Evolutionary conservation across 257 asterid genomes (phyloP), one percentile per base, ranked within the genome.

Genomic region (Anisodus tanguticus): DNA sequence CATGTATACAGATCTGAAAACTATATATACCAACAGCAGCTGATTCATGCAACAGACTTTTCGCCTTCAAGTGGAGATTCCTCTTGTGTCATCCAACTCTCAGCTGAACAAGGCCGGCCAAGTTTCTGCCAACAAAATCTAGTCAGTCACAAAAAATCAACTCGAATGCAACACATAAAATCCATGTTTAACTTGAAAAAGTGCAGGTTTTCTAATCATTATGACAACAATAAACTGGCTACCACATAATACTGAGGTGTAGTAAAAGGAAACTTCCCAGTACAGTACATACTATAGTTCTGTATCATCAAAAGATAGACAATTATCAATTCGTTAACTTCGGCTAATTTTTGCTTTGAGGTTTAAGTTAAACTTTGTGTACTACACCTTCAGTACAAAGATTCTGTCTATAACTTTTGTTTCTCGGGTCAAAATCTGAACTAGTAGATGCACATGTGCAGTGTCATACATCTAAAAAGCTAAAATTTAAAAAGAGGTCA

Each of bases 41-140:
- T 39, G 15, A 72, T 9, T 72, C 80, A 72, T 19, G 43, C 60
- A 47, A 11, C 43, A 10, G 80, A 72, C 41, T 72, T 72, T 19
- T 72, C 80, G 6, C 80, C 60, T 47, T 76, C 84, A 63, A 71
- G 41, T 8, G 41, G 35, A 77, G 53, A 80, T 45, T 47, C 60
- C 69, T 83, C 70, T 76, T 16, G 55, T 82, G 59, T 81, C 79
- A 35, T 70, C 89, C 35, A 86, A 55, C 66, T 84, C 91, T 85
- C 87, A 3, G 69, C 72, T 9, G 81, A 60, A 87, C 90, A 82
- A 57, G 84, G 74, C 86, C 85, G 90, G 49, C 91, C 91, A 57
- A 91, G 94, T 88, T 92, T 91, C 98, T 87, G 87, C 10, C 62
- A 57, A 4, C 51, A 39, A 71, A 70, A 22, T 39, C 6, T 47